phyloP scores from a whole-genome alignment of 2,329 filamentous ascomycete species.

The Onygenales sp. region DNA sequence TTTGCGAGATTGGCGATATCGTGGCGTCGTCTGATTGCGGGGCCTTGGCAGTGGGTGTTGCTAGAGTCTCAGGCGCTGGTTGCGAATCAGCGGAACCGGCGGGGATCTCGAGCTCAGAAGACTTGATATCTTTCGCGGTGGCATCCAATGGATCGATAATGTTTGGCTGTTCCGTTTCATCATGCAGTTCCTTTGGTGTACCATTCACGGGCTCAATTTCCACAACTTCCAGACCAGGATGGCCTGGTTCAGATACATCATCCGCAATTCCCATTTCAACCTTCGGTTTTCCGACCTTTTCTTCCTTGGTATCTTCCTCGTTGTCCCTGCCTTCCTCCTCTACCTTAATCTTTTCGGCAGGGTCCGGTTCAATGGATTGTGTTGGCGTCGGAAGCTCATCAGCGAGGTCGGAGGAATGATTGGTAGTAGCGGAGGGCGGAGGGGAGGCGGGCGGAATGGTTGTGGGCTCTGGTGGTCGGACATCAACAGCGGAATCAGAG shows the following conservation, averaged over 20 bases:
- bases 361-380: not conserved
- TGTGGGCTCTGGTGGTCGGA: conserved; percentile 12
- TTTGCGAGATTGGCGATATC: not conserved
- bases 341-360: not conserved
- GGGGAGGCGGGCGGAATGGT: conserved; percentile 9
- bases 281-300: not conserved
- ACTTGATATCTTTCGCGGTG: not conserved
- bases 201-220: not conserved
- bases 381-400: not conserved
- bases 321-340: not conserved
- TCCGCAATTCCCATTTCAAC: too few relatives aligned
- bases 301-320: not conserved
- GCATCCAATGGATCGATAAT: not conserved
- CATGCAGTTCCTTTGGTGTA: not conserved
- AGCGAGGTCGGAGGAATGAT: not conserved
- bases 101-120: not conserved
- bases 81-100: conserved; percentile 12
- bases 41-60: not conserved
- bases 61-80: conserved; percentile 5
- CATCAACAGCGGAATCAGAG: conserved; percentile 13
- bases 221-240: not conserved
- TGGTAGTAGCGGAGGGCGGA: conserved; percentile 1
- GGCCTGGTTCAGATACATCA: not conserved
- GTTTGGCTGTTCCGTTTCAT: not conserved
- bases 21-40: not conserved